phyloP scores from a whole-genome alignment of 441 rosid species.

The Populus hybrid region DNA sequence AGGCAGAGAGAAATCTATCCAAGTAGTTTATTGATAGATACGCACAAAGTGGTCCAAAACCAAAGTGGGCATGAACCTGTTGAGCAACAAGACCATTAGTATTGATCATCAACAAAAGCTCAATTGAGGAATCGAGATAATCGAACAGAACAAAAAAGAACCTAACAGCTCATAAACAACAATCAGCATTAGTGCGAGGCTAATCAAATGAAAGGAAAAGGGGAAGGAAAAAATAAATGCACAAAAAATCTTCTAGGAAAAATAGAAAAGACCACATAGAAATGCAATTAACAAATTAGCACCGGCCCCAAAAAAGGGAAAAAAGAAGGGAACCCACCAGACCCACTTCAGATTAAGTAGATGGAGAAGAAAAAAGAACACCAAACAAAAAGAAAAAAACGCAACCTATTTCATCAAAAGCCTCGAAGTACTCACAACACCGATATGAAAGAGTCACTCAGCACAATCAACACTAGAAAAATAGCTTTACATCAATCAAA shows the following conservation, averaged over 20 bases:
- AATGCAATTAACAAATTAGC: too few species aligned
- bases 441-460: neutral
- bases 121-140: constrained; percentile 14
- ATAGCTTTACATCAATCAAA: constrained; percentile 2
- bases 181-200: constrained; percentile 5
- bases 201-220: constrained; percentile 16
- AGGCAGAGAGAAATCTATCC: constrained; percentile 72
- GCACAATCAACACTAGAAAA: neutral
- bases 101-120: constrained; percentile 19
- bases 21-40: constrained; percentile 59
- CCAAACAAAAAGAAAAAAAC: constrained; percentile 4
- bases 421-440: neutral
- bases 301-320: too few species aligned
- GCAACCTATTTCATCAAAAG: constrained; percentile 9
- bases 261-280: neutral
- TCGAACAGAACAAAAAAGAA: constrained; percentile 4
- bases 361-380: neutral
- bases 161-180: constrained; percentile 1
- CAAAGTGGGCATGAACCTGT: constrained; percentile 64
- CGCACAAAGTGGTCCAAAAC: constrained; percentile 64
- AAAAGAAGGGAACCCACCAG: constrained; percentile 26
- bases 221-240: constrained; percentile 16
- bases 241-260: neutral
- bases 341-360: constrained; percentile 17
- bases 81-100: constrained; percentile 23